These are phyloP conservation scores for Cercospora brassicicola DNA, from an alignment of 2,329 filamentous ascomycete genomes.

Conservation along the genomic window DNA sequence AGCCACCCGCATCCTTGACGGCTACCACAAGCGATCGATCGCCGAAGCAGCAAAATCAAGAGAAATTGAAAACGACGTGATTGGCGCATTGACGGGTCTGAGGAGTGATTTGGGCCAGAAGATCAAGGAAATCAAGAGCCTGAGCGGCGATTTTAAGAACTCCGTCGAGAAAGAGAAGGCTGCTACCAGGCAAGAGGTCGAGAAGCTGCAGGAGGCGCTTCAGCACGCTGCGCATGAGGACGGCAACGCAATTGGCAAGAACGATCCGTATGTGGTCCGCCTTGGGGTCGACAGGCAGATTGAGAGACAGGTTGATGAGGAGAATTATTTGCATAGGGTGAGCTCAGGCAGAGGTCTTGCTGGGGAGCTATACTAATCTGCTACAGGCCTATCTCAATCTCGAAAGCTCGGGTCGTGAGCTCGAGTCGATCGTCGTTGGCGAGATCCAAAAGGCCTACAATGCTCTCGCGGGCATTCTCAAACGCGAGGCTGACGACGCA, in stretches of 20 bases:
- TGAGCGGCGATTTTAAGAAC: slow-evolving; percentile 95
- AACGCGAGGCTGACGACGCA: slow-evolving; percentile 82
- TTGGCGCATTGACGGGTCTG: slow-evolving; percentile 79
- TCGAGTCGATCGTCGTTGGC: slow-evolving; percentile 93
- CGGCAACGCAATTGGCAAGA: slow-evolving; percentile 76
- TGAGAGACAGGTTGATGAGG: slow-evolving; percentile 90
- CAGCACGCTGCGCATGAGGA: slow-evolving; percentile 74
- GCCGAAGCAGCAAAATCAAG: slow-evolving; percentile 81
- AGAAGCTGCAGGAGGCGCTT: slow-evolving; percentile 76
- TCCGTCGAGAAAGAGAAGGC: slow-evolving; percentile 95
- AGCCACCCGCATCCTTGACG: slow-evolving; percentile 74
- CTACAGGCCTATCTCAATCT: slow-evolving; percentile 87
- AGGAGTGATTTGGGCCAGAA: slow-evolving; percentile 89
- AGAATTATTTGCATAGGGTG: slow-evolving; percentile 92
- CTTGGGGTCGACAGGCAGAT: slow-evolving; percentile 85
- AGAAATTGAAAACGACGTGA: slow-evolving; percentile 89
- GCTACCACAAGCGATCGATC: slow-evolving; percentile 79
- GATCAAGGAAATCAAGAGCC: slow-evolving; percentile 95
- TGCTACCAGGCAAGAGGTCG: slow-evolving; percentile 73
- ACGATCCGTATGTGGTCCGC: slow-evolving; percentile 86
- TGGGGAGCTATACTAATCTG: slow-evolving; percentile 20
- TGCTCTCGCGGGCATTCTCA: slow-evolving; percentile 85
- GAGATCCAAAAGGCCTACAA: slow-evolving; percentile 99
- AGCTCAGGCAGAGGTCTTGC: too few relatives aligned
- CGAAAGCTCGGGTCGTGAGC: slow-evolving; percentile 87